Base-by-base conservation (phyloP, 345 rosid species). In the Heritiera fomes region DNA sequence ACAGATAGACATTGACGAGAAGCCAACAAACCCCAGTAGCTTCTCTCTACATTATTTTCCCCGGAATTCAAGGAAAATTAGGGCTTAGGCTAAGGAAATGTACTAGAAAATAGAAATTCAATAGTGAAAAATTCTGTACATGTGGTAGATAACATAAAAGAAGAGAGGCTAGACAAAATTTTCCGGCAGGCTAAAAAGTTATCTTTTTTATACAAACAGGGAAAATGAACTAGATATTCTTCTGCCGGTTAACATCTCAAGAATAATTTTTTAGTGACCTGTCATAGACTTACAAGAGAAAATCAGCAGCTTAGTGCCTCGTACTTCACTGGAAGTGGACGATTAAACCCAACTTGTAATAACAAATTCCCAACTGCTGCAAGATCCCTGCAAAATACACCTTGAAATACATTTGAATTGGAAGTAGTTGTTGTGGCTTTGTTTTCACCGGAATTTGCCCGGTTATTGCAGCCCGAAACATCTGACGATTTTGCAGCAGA, bases 311-410 rank as follows among this genome's bases (percentile, higher is more conserved):
- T 96, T 62, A 94, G 82, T 10, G 97, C 98, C 79, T 94, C 97
- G 20, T 89, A 96, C 75, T 93, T 96, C 73, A 96, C 83, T 71
- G 94, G 89, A 75, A 96, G 82, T 38, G 94, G 92, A 73, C 88
- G 96, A 72, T 89, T 92, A 60, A 94, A 90, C 79, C 95, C 97
- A 64, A 83, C 91, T 73, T 90, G 92, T 1, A 96, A 80, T 60
- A 95, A 80, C 84, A 95, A 80, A 86, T 77, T 92, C 68, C 97
- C 97, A 43, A 95, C 98, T 0, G 79, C 91, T 0, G 97, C 90
- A 23, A 93, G 88, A 79, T 96, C 99, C 40, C 99, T 83, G 88
- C 98, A 96, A 83, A 96, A 96, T 17, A 93, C 89, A n/a, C 98
- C 98, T 71, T 91, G 97, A 78, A 89, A 92, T 69, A 83, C 89